Evolutionary conservation across 2,329 filamentous ascomycete species (phyloP), one percentile per base, ranked within the genome.

Genomic region (Penicillium sp.): DNA sequence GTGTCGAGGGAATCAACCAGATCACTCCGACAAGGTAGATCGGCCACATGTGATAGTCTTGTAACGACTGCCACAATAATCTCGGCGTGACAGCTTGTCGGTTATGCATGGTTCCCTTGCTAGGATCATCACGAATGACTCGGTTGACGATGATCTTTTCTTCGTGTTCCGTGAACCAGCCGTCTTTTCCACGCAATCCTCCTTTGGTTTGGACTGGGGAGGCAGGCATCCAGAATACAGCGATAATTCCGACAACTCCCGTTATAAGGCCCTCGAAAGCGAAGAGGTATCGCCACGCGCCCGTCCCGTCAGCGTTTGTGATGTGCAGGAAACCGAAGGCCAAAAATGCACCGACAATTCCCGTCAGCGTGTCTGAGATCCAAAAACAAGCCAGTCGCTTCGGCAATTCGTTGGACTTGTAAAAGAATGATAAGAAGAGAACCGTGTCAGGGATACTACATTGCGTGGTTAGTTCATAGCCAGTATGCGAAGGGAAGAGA

Each of bases 401-500:
- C 0, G 89, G 87, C 0, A 92, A 77, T 69, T 92, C 90, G 51
- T 81, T 81, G 0, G 84, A 84, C 46, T 84, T 91, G 75, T 91
- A 92, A 73, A 88, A 93, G 71, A 92, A 92, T 3, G 84, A 87
- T 4, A 91, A 77, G 72, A 88, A 91, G 0, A 78, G 65, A 13
- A 78, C 76, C 0, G 74, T 76, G 26, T 78, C 76, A 2, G 76
- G 74, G 44, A 78, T 78, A 58, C 73, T 21, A 24, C 4, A 22
- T 4, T 10, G 8, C 31, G 4, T 6, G 14, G 49, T 65, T 48
- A 68, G 49, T 8, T 22, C 8, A 26, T 16, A n/a, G 45, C 21
- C 4, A 86, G 16, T 21, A 2, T 16, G 79, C 46, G 3, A 52
- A 11, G n/a, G n/a, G 11, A 19, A 31, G n/a, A 4, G 6, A 16